Conservation (phyloP, 331 rosid genomes). For the Rosa hybrid region DNA sequence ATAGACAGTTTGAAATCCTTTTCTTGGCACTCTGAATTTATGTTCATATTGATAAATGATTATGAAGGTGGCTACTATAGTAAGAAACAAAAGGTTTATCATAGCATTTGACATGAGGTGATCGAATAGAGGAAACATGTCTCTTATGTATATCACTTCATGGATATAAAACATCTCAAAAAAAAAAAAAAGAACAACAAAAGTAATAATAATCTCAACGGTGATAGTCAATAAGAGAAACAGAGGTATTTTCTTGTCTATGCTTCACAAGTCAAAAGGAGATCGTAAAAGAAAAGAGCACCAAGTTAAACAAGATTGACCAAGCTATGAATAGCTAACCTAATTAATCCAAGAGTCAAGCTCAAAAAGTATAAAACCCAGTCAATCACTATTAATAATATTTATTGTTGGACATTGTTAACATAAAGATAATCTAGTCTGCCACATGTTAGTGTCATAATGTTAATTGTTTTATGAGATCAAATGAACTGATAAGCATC, state of each 20-base stretch:
- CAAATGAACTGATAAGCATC: background rate
- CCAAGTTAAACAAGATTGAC: constrained; percentile 18
- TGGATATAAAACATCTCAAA: background rate
- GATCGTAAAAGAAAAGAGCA: constrained; percentile 1
- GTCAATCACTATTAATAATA: constrained; percentile 11
- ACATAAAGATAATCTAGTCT: background rate
- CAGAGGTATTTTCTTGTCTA: background rate
- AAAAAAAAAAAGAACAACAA: background rate
- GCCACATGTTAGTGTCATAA: background rate
- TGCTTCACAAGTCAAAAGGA: constrained; percentile 22
- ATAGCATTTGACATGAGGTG: background rate
- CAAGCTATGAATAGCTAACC: background rate
- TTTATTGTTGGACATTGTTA: background rate
- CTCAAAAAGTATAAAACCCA: constrained; percentile 6
- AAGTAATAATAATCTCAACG: background rate
- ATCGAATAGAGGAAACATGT: background rate
- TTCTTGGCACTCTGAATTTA: background rate
- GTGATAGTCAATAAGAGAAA: background rate
- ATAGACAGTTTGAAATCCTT: background rate
- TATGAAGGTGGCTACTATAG: background rate
- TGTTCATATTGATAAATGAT: background rate
- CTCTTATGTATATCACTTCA: background rate
- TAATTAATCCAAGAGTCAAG: background rate
- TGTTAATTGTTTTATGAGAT: background rate
- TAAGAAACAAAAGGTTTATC: background rate